phyloP scores from a whole-genome alignment of 1,284 basidiomycete species.

The Trichosporon asahii region DNA sequence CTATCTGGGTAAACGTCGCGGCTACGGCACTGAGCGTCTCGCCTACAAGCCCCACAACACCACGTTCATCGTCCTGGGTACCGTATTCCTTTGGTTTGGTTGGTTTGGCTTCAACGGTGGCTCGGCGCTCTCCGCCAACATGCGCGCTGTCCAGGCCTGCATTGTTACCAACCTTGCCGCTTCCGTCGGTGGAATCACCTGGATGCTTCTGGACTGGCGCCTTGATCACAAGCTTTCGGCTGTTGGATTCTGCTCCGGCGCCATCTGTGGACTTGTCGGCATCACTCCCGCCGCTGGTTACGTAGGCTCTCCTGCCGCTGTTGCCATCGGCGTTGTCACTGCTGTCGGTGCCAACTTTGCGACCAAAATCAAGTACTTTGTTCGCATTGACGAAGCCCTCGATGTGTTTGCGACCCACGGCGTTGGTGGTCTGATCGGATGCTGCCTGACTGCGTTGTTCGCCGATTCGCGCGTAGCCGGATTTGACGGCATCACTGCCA shows the following conservation, averaged over 20 bases:
- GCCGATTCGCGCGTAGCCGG: conserved; percentile 78
- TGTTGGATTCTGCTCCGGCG: conserved; percentile 95
- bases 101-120: conserved; percentile 96
- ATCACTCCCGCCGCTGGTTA: conserved; percentile 90
- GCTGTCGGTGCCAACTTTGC: conserved; percentile 88
- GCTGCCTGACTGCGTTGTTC: conserved; percentile 68
- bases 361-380: conserved; percentile 74
- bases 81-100: conserved; percentile 95
- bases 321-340: conserved; percentile 79
- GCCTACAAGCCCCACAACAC: conserved; percentile 81
- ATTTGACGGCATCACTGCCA: conserved; percentile 72
- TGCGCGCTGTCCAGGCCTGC: conserved; percentile 82
- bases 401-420: conserved; percentile 83
- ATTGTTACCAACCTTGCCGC: conserved; percentile 90
- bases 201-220: conserved; percentile 93
- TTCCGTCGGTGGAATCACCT: conserved; percentile 80
- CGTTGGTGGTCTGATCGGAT: conserved; percentile 79
- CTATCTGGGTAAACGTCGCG: conserved; percentile 82
- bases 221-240: conserved; percentile 89
- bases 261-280: conserved; percentile 74
- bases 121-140: conserved; percentile 64
- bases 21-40: conserved; percentile 86
- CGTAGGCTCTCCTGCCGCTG: conserved; percentile 75
- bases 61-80: conserved; percentile 85
- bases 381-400: conserved; percentile 65